Evolutionary conservation across 23 red algal species (phyloP), one percentile per base, ranked within the genome.

Genomic region (Gracilaria caudata): DNA sequence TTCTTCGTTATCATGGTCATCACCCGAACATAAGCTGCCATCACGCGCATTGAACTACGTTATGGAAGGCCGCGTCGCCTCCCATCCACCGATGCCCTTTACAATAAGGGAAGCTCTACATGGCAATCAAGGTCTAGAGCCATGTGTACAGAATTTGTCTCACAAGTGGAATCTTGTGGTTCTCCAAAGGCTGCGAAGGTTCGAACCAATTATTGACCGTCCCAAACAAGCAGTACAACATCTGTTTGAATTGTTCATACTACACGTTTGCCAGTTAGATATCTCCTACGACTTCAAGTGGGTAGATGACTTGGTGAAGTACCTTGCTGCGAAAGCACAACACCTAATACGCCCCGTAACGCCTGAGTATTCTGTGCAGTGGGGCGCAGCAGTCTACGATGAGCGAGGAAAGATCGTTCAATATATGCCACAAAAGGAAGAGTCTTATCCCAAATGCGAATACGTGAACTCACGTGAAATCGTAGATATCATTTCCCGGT

Each of bases 141-240:
- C 72, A 17, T 89, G 85, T 41, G 85, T 89, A 38, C 72, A 24
- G 8, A 24, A 63, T 55, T 14, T 89, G 0, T 53, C 68, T 36
- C 74, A 89, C 58, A 35, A 23, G 12, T 89, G 68, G 51, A 46
- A 68, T 38, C 57, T 49, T 44, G 36, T 54, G 45, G 85, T 89
- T 17, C 72, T 64, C 37, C 72, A 49, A 45, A 68, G 85, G 23
- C 47, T 89, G 23, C 35, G 43, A 45, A 55, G 44, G 51, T 89
- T 89, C 43, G 39, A 51, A 32, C 72, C 85, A 13, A 77, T 89
- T 21, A 51, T 89, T 20, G 74, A 89, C 38, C 85, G 85, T 33
- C 85, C 85, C 4, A 89, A 89, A 49, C 85, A 89, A 65, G 85
- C 85, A 20, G 12, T 89, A 11, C 85, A 89, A 66, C 85, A 89